Conservation (phyloP, 495 filamentous ascomycete genomes). For the Aspergillus kassunensis region DNA sequence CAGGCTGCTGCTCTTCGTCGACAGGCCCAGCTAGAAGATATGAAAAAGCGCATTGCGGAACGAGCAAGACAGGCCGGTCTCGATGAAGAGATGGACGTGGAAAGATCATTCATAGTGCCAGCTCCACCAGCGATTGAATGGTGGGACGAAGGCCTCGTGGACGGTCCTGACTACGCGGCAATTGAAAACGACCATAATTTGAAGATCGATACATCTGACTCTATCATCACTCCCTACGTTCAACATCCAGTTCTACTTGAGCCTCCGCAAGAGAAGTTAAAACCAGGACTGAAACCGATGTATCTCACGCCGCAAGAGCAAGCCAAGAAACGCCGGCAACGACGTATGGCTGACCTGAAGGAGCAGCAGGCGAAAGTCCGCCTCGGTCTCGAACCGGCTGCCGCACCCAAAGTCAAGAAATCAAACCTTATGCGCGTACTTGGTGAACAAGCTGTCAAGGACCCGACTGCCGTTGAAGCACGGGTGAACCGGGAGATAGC, state of each 20-base stretch:
- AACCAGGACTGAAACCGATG: constrained; percentile 81
- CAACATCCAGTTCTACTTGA: constrained; percentile 93
- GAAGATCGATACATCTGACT: constrained; percentile 73
- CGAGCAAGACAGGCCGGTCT: constrained; percentile 79
- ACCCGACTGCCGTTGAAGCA: constrained; percentile 95
- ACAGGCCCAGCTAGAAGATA: constrained; percentile 82
- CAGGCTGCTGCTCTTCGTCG: constrained; percentile 84
- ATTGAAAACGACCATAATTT: constrained; percentile 60
- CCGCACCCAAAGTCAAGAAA: constrained; percentile 92
- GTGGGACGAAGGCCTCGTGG: constrained; percentile 91
- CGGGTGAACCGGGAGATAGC: constrained; percentile 87
- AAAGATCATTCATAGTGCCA: constrained; percentile 82
- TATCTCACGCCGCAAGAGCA: constrained; percentile 88
- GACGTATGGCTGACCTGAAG: constrained; percentile 86
- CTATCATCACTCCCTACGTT: constrained; percentile 82
- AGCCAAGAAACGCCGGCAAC: constrained; percentile 83
- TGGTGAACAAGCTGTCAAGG: constrained; percentile 95
- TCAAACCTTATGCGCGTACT: constrained; percentile 94
- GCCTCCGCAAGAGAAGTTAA: constrained; percentile 81
- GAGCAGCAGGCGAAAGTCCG: constrained; percentile 95
- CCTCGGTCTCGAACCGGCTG: constrained; percentile 81
- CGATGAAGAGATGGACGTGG: constrained; percentile 84
- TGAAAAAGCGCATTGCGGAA: constrained; percentile 90
- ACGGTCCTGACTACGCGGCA: constrained; percentile 66
- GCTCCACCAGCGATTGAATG: constrained; percentile 88